A percentile compares a stretch with the other conserved stretches of the same genome.
These are phyloP conservation scores for Ophiostoma ips DNA, from an alignment of 2,329 filamentous ascomycete species.

Conservation along the genomic window DNA sequence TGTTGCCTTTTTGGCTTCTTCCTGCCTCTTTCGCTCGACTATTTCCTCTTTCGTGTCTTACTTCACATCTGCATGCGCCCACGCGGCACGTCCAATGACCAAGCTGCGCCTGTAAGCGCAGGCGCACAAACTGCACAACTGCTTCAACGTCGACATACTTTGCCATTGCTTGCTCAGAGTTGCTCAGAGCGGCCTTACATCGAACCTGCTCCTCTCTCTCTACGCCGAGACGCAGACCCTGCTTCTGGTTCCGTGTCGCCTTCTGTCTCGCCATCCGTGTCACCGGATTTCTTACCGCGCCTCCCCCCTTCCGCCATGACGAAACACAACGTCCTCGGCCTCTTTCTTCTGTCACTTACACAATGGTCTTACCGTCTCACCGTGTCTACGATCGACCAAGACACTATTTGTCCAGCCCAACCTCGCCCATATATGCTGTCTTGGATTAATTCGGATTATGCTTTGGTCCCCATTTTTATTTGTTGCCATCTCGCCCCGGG, in stretches of 20 bases:
- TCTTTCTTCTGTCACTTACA: too few species aligned
- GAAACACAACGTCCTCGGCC: too few species aligned
- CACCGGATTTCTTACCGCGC: background rate
- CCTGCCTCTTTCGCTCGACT: background rate
- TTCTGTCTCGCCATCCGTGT: background rate
- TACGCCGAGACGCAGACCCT: too few species aligned
- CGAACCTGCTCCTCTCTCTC: too few species aligned
- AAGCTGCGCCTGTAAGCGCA: background rate
- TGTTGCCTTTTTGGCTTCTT: too few species aligned
- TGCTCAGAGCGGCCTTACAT: too few species aligned
- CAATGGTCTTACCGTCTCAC: too few species aligned
- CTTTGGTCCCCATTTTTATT: background rate
- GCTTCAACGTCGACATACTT: background rate
- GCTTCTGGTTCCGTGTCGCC: too few species aligned
- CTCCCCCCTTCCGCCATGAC: background rate
- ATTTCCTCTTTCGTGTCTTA: background rate
- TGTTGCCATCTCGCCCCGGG: background rate
- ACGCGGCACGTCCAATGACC: background rate
- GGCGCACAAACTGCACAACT: slow-evolving; percentile 1
- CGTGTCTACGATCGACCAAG: too few species aligned
- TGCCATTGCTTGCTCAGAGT: background rate
- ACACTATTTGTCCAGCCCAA: background rate
- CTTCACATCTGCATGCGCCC: background rate
- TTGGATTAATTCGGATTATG: too few species aligned
- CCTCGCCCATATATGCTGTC: too few species aligned